These are phyloP conservation scores for Fusarium dlaminii DNA, from an alignment of 2,329 filamentous ascomycete species.

Conservation along the genomic window DNA sequence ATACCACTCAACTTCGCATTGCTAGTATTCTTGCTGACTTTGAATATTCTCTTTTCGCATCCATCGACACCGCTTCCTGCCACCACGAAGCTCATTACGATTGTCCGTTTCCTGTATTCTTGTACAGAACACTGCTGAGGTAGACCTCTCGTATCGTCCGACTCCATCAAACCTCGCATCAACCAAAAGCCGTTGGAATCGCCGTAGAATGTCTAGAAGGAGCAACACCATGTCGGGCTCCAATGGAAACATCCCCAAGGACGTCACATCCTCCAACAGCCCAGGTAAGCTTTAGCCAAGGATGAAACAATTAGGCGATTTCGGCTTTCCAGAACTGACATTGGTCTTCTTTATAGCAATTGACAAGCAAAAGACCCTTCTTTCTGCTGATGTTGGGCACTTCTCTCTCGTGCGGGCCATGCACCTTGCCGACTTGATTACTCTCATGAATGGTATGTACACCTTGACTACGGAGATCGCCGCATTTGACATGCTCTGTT, in stretches of 20 bases:
- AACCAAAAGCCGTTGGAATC: background rate
- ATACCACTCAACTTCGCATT: background rate
- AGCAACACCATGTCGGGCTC: slow-evolving; percentile 52
- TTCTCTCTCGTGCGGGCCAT: slow-evolving; percentile 75
- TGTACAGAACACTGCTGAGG: background rate
- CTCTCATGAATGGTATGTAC: slow-evolving; percentile 76
- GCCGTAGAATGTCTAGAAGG: slow-evolving; percentile 70
- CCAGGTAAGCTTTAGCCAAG: slow-evolving; percentile 46
- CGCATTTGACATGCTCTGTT: background rate
- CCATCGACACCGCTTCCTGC: slow-evolving; percentile 15
- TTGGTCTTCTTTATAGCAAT: slow-evolving; percentile 55
- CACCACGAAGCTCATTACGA: slow-evolving; percentile 2
- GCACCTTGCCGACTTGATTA: slow-evolving; percentile 85
- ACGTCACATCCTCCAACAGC: slow-evolving; percentile 42
- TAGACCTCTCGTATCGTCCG: background rate
- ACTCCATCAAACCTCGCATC: background rate
- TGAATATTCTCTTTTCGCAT: background rate
- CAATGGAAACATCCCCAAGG: slow-evolving; percentile 45
- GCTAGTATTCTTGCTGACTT: background rate
- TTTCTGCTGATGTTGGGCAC: slow-evolving; percentile 76
- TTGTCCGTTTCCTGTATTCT: background rate
- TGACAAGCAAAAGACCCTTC: slow-evolving; percentile 80
- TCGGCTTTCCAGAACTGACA: slow-evolving; percentile 1
- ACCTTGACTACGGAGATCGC: background rate
- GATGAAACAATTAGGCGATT: background rate